phyloP scores from a whole-genome alignment of 257 asterid genomes.

The Cynanchum wilfordii region DNA sequence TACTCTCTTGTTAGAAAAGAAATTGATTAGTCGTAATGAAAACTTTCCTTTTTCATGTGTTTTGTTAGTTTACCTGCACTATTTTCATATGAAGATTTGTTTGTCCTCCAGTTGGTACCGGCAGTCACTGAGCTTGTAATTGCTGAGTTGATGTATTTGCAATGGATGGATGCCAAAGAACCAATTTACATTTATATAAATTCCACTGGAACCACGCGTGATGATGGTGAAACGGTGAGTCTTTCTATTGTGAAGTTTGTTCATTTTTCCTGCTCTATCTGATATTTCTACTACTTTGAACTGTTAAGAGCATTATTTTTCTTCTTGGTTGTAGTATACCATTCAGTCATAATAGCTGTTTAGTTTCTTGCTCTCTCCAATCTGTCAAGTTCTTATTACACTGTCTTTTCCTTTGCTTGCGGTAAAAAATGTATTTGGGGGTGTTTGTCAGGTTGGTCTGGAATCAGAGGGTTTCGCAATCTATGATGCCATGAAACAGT shows the following conservation, averaged over 20 bases:
- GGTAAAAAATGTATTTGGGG: not conserved
- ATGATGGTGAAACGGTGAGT: constrained; percentile 92
- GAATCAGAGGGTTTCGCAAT: constrained; percentile 93
- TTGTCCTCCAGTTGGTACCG: constrained; percentile 76
- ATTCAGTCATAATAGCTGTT: not conserved
- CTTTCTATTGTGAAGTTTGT: not conserved
- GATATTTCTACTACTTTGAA: not conserved
- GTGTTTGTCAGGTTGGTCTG: constrained; percentile 62
- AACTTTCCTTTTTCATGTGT: not conserved
- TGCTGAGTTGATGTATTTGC: constrained; percentile 86
- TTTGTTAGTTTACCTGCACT: not conserved
- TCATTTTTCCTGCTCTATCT: not conserved
- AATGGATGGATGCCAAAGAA: constrained; percentile 81
- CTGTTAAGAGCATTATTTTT: not conserved
- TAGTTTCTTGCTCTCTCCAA: not conserved
- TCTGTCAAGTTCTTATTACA: constrained; percentile 11
- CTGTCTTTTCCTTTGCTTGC: constrained; percentile 1
- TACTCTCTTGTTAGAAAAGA: not conserved
- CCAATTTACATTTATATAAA: constrained; percentile 83
- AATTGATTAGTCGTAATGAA: not conserved
- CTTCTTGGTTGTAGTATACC: not conserved
- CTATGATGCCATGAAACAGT: constrained; percentile 84
- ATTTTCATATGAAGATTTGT: not conserved
- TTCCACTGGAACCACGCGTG: constrained; percentile 95
- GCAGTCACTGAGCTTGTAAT: constrained; percentile 89